phyloP scores from a whole-genome alignment of 768 basidiomycete species.

The Chalciporus piperatus region DNA sequence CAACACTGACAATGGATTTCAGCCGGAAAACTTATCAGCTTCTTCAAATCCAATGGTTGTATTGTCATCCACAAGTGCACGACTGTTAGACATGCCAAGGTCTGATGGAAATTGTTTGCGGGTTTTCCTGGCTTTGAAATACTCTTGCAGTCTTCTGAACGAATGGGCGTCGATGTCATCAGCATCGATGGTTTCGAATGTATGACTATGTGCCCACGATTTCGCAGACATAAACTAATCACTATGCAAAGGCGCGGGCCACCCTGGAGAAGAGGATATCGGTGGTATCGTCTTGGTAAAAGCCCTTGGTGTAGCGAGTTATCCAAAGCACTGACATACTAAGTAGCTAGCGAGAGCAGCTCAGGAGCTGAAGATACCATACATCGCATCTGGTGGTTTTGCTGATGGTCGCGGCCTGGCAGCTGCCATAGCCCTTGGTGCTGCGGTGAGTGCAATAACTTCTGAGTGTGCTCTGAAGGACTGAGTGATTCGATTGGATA shows the following conservation, averaged over 20 bases:
- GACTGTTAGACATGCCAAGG: slow-evolving; percentile 81
- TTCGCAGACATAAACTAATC: slow-evolving; percentile 7
- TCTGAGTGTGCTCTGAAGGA: not conserved
- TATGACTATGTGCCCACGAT: slow-evolving; percentile 29
- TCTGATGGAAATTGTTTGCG: slow-evolving; percentile 23
- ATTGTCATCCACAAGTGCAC: slow-evolving; percentile 92
- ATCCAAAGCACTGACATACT: not conserved
- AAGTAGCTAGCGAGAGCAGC: slow-evolving; percentile 80
- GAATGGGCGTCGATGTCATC: slow-evolving; percentile 79
- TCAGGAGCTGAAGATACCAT: slow-evolving; percentile 79
- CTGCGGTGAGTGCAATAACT: slow-evolving; percentile 51
- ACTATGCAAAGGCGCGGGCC: slow-evolving; percentile 70
- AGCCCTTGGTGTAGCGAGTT: not conserved
- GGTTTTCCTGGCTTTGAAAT: slow-evolving; percentile 1
- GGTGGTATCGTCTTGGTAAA: slow-evolving; percentile 78
- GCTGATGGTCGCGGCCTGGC: slow-evolving; percentile 84
- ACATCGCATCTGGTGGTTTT: slow-evolving; percentile 88
- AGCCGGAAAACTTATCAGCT: slow-evolving; percentile 78
- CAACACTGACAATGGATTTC: not conserved
- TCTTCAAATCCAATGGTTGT: slow-evolving; percentile 75
- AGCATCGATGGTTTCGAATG: slow-evolving; percentile 94
- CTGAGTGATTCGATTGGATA: slow-evolving; percentile 22
- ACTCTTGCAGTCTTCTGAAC: slow-evolving; percentile 52
- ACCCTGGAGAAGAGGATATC: slow-evolving; percentile 94
- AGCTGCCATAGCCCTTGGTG: slow-evolving; percentile 78